phyloP scores from a whole-genome alignment of 2,329 filamentous ascomycete species.

The Pestalotiopsis sp. region DNA sequence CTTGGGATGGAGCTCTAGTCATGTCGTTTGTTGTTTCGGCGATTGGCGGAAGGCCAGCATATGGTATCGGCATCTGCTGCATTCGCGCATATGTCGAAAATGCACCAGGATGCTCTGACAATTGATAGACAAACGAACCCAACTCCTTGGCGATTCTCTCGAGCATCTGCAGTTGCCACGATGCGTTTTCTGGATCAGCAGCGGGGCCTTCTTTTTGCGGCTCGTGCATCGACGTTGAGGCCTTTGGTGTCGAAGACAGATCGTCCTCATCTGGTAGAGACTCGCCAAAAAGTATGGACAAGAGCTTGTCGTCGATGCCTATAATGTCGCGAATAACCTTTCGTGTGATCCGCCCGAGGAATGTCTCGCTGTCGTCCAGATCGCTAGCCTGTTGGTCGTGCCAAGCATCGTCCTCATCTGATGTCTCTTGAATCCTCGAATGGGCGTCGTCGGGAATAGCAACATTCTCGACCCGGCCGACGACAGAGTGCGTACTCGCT shows the following conservation, averaged over 20 bases:
- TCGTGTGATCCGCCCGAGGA: constrained; percentile 81
- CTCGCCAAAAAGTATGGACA: constrained; percentile 88
- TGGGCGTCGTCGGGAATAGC: constrained; percentile 29
- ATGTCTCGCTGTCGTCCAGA: constrained; percentile 60
- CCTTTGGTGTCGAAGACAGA: constrained; percentile 49
- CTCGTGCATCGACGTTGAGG: constrained; percentile 35
- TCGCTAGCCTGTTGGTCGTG: constrained; percentile 54
- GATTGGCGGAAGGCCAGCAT: constrained; percentile 74
- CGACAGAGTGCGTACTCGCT: constrained; percentile 21
- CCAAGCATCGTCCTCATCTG: constrained; percentile 45
- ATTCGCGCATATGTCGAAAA: constrained; percentile 79
- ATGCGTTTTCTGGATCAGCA: constrained; percentile 40
- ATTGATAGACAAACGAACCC: constrained; percentile 77
- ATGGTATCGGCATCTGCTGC: constrained; percentile 68
- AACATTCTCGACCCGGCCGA: constrained; percentile 34
- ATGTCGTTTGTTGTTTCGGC: constrained; percentile 49
- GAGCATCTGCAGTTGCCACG: constrained; percentile 78
- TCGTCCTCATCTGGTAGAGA: constrained; percentile 60
- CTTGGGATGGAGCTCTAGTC: constrained; percentile 27
- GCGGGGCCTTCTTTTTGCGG: constrained; percentile 27
- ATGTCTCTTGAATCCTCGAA: constrained; percentile 38
- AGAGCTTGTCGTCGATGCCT: constrained; percentile 82
- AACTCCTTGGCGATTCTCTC: constrained; percentile 87
- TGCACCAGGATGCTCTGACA: constrained; percentile 85
- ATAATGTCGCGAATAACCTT: constrained; percentile 88